Evolutionary conservation across 1,284 basidiomycete genomes (phyloP), one percentile per base, ranked within the genome.

Genomic region (Porodaedalea pini): DNA sequence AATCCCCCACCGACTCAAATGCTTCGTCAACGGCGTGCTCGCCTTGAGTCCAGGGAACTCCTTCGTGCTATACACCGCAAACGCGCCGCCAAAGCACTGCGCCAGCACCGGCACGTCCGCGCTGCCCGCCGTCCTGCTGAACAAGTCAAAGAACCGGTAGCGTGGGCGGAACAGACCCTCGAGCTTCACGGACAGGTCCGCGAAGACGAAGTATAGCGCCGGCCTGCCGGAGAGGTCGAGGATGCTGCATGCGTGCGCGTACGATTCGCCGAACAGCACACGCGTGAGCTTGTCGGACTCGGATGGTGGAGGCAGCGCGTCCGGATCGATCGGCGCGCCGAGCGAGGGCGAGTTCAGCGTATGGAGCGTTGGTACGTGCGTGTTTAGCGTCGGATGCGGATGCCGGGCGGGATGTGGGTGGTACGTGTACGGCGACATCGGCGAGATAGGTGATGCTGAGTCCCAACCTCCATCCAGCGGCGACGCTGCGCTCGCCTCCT

Each of bases 21-120:
- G 54, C 78, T 87, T 90, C 4, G 88, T 90, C 41, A 90, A 70
- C 36, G 86, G 81, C 0, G 88, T 90, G 0, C 88, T 90, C 1
- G 84, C 78, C 23, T 77, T 79, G 13, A 90, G 69, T 1, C 88
- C 87, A 0, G 88, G 88, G 66, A 90, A 90, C 66, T 88, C 85
- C 64, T 90, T 90, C 0, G 88, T 90, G 21, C 87, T 88, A 65
- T 87, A 90, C 0, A 90, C 79, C 19, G 78, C 79, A 68, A 90
- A 90, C 1, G 73, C 61, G 0, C 83, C 83, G 6, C 88, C 87
- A 54, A 80, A 86, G 64, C 83, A 85, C 67, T 89, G 85, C 1
- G 86, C 85, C 63, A 87, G 80, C 17, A 90, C 77, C 4, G 77
- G 76, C 0, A 78, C 69, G 48, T 75, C 72, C 3, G 61, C 61